A percentile compares a stretch with the other conserved stretches of the same genome.
Conservation (phyloP, 2,329 filamentous ascomycete genomes). For the Clonostachys rhizophaga region DNA sequence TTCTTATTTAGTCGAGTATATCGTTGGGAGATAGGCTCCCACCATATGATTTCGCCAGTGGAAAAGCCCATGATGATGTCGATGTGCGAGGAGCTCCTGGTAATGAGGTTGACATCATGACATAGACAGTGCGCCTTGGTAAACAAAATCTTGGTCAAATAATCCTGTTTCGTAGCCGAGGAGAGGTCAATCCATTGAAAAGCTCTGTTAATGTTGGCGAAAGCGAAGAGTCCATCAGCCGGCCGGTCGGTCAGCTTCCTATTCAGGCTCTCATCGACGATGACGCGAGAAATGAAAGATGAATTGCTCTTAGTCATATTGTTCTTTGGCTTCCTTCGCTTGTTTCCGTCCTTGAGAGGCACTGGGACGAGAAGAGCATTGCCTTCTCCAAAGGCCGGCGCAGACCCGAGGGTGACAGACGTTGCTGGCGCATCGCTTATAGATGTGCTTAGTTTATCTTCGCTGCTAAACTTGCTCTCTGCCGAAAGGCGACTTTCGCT, state of each 20-base stretch:
- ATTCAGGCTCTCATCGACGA: slow-evolving; percentile 75
- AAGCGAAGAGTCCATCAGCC: slow-evolving; percentile 77
- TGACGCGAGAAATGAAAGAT: slow-evolving; percentile 95
- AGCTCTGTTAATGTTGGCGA: slow-evolving; percentile 92
- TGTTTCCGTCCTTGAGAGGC: slow-evolving; percentile 67
- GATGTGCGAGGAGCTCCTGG: slow-evolving; percentile 74
- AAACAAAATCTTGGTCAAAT: slow-evolving; percentile 92
- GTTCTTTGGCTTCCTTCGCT: slow-evolving; percentile 92
- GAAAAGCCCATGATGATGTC: slow-evolving; percentile 96
- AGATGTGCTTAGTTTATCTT: slow-evolving; percentile 48
- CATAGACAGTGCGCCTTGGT: slow-evolving; percentile 94
- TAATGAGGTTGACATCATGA: slow-evolving; percentile 84
- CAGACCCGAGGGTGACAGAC: slow-evolving; percentile 28
- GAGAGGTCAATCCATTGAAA: slow-evolving; percentile 95
- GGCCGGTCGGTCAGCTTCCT: slow-evolving; percentile 79
- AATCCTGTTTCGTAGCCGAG: slow-evolving; percentile 75
- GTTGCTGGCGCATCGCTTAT: slow-evolving; percentile 42
- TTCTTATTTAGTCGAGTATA: slow-evolving; percentile 97
- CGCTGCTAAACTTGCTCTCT: slow-evolving; percentile 54
- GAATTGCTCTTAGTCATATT: slow-evolving; percentile 99
- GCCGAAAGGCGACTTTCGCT: slow-evolving; percentile 56
- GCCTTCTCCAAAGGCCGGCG: slow-evolving; percentile 78
- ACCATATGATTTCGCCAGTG: slow-evolving; percentile 97
- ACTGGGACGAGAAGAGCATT: slow-evolving; percentile 67
- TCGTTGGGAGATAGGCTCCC: slow-evolving; percentile 92